Conservation (phyloP, 1,284 basidiomycete genomes). For the Sanghuangporus baumii region DNA sequence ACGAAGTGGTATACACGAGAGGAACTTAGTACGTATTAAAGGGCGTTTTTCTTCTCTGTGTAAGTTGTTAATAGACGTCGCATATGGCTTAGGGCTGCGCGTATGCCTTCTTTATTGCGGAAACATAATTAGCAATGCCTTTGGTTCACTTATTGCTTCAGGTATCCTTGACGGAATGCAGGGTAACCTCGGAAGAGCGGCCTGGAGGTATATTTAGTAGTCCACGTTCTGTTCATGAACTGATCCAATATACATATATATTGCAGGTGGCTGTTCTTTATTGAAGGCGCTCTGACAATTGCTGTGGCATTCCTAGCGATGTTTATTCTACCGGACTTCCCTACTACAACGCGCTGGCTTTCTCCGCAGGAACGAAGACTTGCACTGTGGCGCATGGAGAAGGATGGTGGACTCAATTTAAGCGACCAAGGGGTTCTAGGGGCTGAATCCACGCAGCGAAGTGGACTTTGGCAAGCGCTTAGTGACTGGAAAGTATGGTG, state of each 20-base stretch:
- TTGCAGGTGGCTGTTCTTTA: conserved; percentile 21
- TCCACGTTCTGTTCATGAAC: neutral
- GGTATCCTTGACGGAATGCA: conserved; percentile 37
- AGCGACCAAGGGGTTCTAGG: conserved; percentile 19
- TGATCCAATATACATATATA: conserved; percentile 20
- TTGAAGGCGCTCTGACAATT: conserved; percentile 11
- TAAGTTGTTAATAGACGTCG: neutral
- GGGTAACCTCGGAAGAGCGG: conserved; percentile 40
- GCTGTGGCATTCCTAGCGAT: conserved; percentile 19
- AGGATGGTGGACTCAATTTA: conserved; percentile 37
- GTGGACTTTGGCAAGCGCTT: conserved; percentile 32
- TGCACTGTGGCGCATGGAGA: conserved; percentile 37
- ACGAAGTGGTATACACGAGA: conserved; percentile 24
- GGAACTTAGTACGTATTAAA: conserved; percentile 10
- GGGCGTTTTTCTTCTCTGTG: neutral
- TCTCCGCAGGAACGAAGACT: conserved; percentile 31
- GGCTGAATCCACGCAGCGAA: neutral
- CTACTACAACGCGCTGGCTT: conserved; percentile 22
- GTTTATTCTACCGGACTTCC: conserved; percentile 39
- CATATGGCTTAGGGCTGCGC: conserved; percentile 20
- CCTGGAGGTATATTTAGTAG: conserved; percentile 27
- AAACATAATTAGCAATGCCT: conserved; percentile 45
- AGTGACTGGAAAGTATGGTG: conserved; percentile 38
- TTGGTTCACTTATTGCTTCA: conserved; percentile 48
- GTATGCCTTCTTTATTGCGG: conserved; percentile 40